Base-by-base conservation (phyloP, 2,329 filamentous ascomycete species). In the Huntiella bhutanensis region DNA sequence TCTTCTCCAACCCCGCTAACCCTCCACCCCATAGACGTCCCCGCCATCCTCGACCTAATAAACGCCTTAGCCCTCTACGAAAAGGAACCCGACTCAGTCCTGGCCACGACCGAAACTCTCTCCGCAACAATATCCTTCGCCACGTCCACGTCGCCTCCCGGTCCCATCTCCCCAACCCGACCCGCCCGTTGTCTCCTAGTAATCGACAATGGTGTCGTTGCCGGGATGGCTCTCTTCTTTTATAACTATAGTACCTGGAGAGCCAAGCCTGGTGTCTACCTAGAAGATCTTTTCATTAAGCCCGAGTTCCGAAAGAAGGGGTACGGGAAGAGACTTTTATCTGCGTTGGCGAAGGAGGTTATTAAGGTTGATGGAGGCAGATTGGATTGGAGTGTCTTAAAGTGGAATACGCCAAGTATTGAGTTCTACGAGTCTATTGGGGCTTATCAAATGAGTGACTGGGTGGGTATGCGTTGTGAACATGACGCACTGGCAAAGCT, bases 191-290 rank as follows among this genome's bases (percentile, higher is more conserved):
- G 83, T 43, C 68, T 92, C 33, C 63, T 92, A 7, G 63, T 88
- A 46, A 68, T 69, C 53, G 62, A 69, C 16, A 60, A 64, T 4
- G 61, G 65, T 8, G 57, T 63, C 35, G 60, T 60, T 0, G 82
- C 75, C 0, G 85, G 81, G 41, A 84, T 95, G 73, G 86, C 86
- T 1, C 64, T 95, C 36, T 95, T 86, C 65, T 96, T 93, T 61
- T 86, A 88, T 69, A 96, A 88, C 64, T 96, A 94, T 64, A 85
- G 79, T 57, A 95, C 88, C 0, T 96, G 91, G 91, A 75, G 82
- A 6, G 75, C 82, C n/a, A 74, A 73, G 40, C 76, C 87, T 0
- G 88, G 88, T 2, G 82, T 98, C 57, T 94, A 92, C 61, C 77
- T 96, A 34, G 88, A 96, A 61, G 88, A 96, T 58, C 66, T 96